A percentile compares a stretch with the other conserved stretches of the same genome.
These are phyloP conservation scores for Cyphellophora attinorum DNA, from an alignment of 2,329 filamentous ascomycete species.

Conservation along the genomic window DNA sequence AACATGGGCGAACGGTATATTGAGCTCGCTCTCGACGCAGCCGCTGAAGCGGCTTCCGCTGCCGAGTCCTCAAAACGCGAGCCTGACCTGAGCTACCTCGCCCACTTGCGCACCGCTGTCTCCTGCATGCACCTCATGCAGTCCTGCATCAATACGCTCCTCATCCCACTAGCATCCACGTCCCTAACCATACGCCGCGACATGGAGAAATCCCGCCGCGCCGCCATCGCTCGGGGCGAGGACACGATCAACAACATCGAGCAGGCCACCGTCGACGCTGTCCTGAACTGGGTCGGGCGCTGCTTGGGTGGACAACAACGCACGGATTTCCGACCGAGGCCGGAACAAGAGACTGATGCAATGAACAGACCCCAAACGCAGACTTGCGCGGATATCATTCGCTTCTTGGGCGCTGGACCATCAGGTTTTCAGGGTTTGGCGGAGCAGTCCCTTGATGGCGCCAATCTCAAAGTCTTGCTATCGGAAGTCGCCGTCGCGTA, in stretches of 20 bases:
- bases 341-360: conserved; percentile 52
- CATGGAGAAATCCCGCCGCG: conserved; percentile 73
- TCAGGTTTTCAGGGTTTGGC: conserved; percentile 47
- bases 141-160: conserved; percentile 79
- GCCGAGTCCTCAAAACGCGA: conserved; percentile 75
- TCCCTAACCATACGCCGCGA: conserved; percentile 84
- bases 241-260: conserved; percentile 68
- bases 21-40: conserved; percentile 56
- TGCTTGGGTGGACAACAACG: conserved; percentile 72
- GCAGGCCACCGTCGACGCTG: conserved; percentile 61
- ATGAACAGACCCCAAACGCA: conserved; percentile 74
- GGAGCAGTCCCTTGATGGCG: conserved; percentile 63
- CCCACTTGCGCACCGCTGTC: conserved; percentile 68
- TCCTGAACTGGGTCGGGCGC: conserved; percentile 65
- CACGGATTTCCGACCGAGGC: conserved; percentile 79
- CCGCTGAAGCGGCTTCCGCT: conserved; percentile 63
- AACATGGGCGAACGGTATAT: conserved; percentile 80
- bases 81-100: conserved; percentile 78
- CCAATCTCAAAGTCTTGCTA: conserved; percentile 73
- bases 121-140: conserved; percentile 89
- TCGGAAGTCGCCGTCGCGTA: conserved; percentile 75
- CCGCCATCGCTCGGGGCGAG: conserved; percentile 69
- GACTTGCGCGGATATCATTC: conserved; percentile 72
- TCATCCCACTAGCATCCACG: conserved; percentile 78
- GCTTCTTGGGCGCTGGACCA: conserved; percentile 56